These are phyloP conservation scores for Coniochaeta ligniaria DNA, from an alignment of 2,329 filamentous ascomycete genomes.

Conservation along the genomic window DNA sequence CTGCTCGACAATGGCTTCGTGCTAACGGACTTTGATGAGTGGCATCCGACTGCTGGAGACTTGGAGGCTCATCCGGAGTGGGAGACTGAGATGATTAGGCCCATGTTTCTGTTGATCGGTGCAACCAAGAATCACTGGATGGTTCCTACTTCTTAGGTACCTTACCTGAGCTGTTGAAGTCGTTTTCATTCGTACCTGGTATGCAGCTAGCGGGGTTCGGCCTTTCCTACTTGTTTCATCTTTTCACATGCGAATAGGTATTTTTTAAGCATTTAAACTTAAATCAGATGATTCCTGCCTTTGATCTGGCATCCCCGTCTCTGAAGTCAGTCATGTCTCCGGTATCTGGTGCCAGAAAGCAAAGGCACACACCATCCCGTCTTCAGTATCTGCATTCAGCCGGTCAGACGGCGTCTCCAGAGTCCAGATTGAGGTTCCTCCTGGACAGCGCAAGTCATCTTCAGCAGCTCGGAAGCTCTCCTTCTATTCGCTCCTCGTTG, in stretches of 20 bases:
- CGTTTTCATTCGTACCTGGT: no score
- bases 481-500: background rate
- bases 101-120: conserved; percentile 26
- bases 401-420: background rate
- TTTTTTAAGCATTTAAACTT: no score
- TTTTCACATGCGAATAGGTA: no score
- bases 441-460: no score
- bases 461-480: background rate
- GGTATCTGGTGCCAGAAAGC: background rate
- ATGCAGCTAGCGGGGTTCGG: no score
- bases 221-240: no score
- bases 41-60: conserved; percentile 22
- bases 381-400: background rate
- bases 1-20: conserved; percentile 27
- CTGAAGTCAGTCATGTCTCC: background rate
- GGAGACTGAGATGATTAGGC: conserved; percentile 22
- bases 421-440: background rate
- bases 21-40: conserved; percentile 30
- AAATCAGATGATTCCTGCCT: no score
- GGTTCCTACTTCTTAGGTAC: no score
- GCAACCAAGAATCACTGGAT: conserved; percentile 8
- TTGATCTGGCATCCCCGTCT: background rate
- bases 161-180: no score
- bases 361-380: background rate
- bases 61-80: conserved; percentile 21